Percentiles rank a stretch among this genome's conserved stretches.
These are phyloP conservation scores for Cercospora sp. DNA, from an alignment of 2,329 filamentous ascomycete genomes.

Conservation along the genomic window DNA sequence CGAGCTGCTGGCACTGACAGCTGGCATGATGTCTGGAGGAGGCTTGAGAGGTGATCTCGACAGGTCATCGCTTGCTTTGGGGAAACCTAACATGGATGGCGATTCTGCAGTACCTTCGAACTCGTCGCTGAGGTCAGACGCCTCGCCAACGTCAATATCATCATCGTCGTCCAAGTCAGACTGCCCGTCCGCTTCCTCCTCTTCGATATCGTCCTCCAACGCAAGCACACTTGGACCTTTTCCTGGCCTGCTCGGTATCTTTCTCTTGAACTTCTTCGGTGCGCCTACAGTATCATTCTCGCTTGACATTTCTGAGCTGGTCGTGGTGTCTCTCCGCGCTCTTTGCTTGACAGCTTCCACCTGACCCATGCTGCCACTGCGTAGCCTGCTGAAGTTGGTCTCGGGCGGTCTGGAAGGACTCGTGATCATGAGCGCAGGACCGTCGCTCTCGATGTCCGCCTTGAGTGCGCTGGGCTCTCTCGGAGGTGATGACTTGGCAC, in stretches of 20 bases:
- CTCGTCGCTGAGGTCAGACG: slow-evolving; percentile 50
- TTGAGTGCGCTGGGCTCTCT: slow-evolving; percentile 23
- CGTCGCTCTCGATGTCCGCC: slow-evolving; percentile 22
- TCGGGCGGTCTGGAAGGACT: slow-evolving; percentile 46
- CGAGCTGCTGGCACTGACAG: slow-evolving; percentile 43
- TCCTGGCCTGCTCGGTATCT: slow-evolving; percentile 55
- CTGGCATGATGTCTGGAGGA: slow-evolving; percentile 45
- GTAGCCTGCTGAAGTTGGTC: slow-evolving; percentile 46
- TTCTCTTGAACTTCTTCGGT: slow-evolving; percentile 60
- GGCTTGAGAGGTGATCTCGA: slow-evolving; percentile 52
- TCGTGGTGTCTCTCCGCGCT: slow-evolving; percentile 71
- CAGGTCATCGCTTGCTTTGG: slow-evolving; percentile 52
- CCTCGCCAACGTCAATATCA: slow-evolving; percentile 39
- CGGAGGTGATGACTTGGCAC: slow-evolving; percentile 80
- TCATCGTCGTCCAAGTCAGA: slow-evolving; percentile 43
- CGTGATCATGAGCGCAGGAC: slow-evolving; percentile 42
- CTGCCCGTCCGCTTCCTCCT: slow-evolving; percentile 47
- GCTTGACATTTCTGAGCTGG: slow-evolving; percentile 79
- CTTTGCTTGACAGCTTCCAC: slow-evolving; percentile 65
- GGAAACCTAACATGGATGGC: slow-evolving; percentile 65
- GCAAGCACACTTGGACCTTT: slow-evolving; percentile 47
- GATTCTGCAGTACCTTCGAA: slow-evolving; percentile 66
- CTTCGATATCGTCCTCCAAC: slow-evolving; percentile 29
- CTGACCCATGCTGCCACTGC: slow-evolving; percentile 70
- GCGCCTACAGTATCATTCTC: slow-evolving; percentile 67